Conservation (phyloP, 805 yeast genomes). For the Myxozyma lipomycoides region DNA sequence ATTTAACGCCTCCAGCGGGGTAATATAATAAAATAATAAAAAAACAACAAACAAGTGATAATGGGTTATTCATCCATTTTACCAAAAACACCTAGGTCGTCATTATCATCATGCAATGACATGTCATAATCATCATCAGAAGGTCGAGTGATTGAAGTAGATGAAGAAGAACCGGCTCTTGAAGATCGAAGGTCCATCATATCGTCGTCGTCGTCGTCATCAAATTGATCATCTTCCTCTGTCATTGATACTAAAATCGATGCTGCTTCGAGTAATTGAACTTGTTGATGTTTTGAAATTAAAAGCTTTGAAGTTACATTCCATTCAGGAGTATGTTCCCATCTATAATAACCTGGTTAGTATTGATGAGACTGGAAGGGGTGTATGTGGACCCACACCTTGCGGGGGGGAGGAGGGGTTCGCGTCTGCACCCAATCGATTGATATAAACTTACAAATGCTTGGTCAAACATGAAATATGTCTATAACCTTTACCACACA, state of each 20-base stretch:
- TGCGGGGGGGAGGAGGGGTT: not conserved
- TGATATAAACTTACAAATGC: conserved; percentile 21
- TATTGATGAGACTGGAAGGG: not conserved
- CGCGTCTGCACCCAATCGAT: not conserved
- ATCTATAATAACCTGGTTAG: conserved; percentile 43
- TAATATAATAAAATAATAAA: conserved; percentile 2
- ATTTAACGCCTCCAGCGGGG: not conserved
- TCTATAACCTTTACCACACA: conserved; percentile 88
- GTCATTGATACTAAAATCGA: conserved; percentile 73
- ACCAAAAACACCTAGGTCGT: conserved; percentile 36
- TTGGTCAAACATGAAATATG: conserved; percentile 47
- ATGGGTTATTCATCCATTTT: conserved; percentile 37
- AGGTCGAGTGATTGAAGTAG: conserved; percentile 14
- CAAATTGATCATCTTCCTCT: conserved; percentile 37
- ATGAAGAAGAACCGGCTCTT: not conserved
- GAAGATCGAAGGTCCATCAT: not conserved
- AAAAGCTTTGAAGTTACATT: conserved; percentile 73
- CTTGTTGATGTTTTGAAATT: conserved; percentile 85
- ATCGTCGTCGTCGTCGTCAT: conserved; percentile 8
- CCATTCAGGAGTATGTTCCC: conserved; percentile 97
- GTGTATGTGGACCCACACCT: too few relatives aligned
- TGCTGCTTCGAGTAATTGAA: conserved; percentile 62
- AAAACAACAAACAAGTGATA: not conserved
- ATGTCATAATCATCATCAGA: conserved; percentile 37
- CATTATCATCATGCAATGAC: conserved; percentile 29